Base-by-base conservation (phyloP, 2,329 filamentous ascomycete species). In the Capronia americana region DNA sequence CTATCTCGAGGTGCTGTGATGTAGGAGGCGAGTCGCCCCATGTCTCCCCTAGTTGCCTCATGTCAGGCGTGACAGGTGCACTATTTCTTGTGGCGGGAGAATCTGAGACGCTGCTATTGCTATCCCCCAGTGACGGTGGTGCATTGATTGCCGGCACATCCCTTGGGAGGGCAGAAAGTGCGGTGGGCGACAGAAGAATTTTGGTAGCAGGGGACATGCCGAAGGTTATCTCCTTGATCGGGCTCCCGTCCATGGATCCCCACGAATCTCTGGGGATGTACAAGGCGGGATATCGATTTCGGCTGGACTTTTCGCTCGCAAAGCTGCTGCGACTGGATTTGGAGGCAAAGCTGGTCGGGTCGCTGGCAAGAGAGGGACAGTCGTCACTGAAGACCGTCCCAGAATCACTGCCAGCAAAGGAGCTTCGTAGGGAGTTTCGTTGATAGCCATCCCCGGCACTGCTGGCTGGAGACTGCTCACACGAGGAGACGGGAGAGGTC, bases 121-220 rank as follows among this genome's bases (percentile, higher is more conserved):
- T 71, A 24, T 93, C 93, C 79, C 97, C 93, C 3, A 97, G 83
- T 4, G 94, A 97, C 3, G 94, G 94, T 4, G 93, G 90, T 5
- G 92, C 90, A 63, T 92, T 93, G 32, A 88, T 86, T 41, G 87
- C 89, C 1, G 92, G 92, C 3, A 94, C 84, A 56, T 87, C 85
- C 24, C 88, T 84, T 30, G 87, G 85, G 76, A 97, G 87, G 74
- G 91, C 89, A 11, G 88, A 88, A 71, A 94, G 83, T 64, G 90
- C 87, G 20, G 87, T 88, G 3, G 91, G 91, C 4, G 91, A 93
- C 79, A 96, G 90, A 63, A 89, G 86, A 24, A 95, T 87, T 74
- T 84, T 81, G 54, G 77, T 79, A 38, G 77, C 84, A 20, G 83
- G 83, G 77, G 82, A 73, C 70, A 72, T 57, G 82, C 73, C 34